Evolutionary conservation across 768 basidiomycete genomes (phyloP), one percentile per base, ranked within the genome.

Genomic region (Kwoniella pini): DNA sequence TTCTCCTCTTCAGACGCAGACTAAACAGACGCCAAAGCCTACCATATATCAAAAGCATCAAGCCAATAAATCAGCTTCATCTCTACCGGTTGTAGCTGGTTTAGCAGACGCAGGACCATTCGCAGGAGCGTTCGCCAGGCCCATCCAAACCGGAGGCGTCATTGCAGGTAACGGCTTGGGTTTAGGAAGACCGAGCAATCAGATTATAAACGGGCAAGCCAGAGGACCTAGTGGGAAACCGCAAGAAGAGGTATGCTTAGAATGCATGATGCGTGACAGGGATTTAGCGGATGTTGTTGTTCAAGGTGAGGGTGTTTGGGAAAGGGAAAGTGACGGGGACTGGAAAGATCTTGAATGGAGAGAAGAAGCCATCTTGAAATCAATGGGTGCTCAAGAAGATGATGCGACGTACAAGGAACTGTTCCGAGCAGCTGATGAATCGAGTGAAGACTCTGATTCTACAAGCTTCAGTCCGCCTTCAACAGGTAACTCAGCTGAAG

Each of bases 261-360:
- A 98, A 78, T 99, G 96, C 74, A 88, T 96, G 59, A 98, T 98
- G 94, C 87, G 96, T 30, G 96, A 99, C 78, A 86, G 95, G 74
- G 96, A 99, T 76, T 91, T 99, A 89, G 91, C 88, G 9, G 94
- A 96, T 76, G 91, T 99, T 24, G 85, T 90, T 76, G 96, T 96
- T 21, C 84, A 86, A 2, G 85, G 86, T 27, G 85, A 87, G 10
- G 91, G 92, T 0, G 84, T 89, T 7, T 99, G 96, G 96, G 91
- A 90, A 0, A 83, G 96, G 38, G 88, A 88, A 64, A 93, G 91
- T 72, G 95, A 99, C 74, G 85, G 82, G 11, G 81, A 84, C 28
- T 95, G 84, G 57, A 85, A 90, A 38, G 94, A 98, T 39, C 80
- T 94, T 22, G 80, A 87, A 57, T 49, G 49, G 46, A 33, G 56